Evolutionary conservation across 1,284 basidiomycete genomes (phyloP), one percentile per base, ranked within the genome.

Genomic region (Malassezia yamatoensis): DNA sequence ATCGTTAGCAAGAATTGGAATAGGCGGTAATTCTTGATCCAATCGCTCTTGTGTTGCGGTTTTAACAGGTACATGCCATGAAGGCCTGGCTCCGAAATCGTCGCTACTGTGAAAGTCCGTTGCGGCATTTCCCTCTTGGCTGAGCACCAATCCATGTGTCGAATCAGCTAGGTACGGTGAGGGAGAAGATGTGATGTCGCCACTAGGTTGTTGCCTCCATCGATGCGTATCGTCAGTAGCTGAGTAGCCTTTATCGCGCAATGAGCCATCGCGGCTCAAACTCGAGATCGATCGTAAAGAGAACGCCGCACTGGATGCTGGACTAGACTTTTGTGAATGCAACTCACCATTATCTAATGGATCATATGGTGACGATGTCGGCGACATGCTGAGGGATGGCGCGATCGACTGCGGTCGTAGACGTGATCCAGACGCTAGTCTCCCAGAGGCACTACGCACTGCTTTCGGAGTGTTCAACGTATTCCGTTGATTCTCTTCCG

Each of bases 211-310:
- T 20, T 39, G 38, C 38, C 20, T 39, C 38, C 7, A 12, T 42
- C 10, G 41, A 29, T 29, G 24, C 7, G 24, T 29, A 29, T 18
- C 16, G 12, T 42, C 41, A 29, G 21, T 15, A 45, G 35, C 32
- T 5, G 16, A 13, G 44, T 15, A 16, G 18, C 38, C 45, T 16
- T 47, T 24, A 15, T 45, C 43, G 7, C 43, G 20, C 24, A 45
- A 5, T n/a, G 43, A 45, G 20, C 24, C 24, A 13, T 33, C 13
- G 16, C 43, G 43, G 10, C 43, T 33, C 35, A 49, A 32, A 20
- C 36, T 48, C 36, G 51, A 53, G 11, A 54, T 16, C 3, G 55
- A 58, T 12, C 55, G 50, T 16, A 58, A 33, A n/a, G 55, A 58
- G 2, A 58, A 29, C 7, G 55, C 55, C 8, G 55, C 40, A 6